Conservation (phyloP, 805 yeast genomes). For the Kuraishia molischiana region DNA sequence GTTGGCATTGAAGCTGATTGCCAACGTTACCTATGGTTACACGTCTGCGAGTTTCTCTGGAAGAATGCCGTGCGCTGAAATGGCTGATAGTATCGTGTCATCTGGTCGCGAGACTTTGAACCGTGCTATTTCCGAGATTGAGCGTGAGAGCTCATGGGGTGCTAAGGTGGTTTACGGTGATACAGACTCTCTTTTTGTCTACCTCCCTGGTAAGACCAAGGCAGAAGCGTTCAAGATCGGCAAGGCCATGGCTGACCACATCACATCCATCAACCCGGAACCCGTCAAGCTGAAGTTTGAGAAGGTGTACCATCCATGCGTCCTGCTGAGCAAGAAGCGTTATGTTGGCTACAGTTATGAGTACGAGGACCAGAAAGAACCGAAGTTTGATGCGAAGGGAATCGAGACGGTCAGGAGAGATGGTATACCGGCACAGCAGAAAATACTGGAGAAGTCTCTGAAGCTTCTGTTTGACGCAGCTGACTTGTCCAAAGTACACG, state of each 20-base stretch:
- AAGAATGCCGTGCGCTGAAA: slow-evolving; percentile 92
- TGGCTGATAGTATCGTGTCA: slow-evolving; percentile 91
- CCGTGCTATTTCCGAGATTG: slow-evolving; percentile 61
- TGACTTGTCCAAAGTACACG: slow-evolving; percentile 63
- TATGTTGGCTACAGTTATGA: slow-evolving; percentile 86
- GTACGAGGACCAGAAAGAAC: slow-evolving; percentile 35
- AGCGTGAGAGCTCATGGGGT: slow-evolving; percentile 51
- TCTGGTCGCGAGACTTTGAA: slow-evolving; percentile 82
- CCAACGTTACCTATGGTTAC: slow-evolving; percentile 95
- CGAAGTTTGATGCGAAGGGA: slow-evolving; percentile 91
- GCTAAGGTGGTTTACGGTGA: slow-evolving; percentile 96
- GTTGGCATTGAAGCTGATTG: slow-evolving; percentile 77
- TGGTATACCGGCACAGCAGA: slow-evolving; percentile 88
- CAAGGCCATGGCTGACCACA: slow-evolving; percentile 48
- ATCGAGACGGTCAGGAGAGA: slow-evolving; percentile 92
- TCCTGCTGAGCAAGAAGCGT: slow-evolving; percentile 76
- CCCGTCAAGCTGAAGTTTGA: slow-evolving; percentile 85
- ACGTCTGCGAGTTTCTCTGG: slow-evolving; percentile 94
- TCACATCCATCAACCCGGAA: slow-evolving; percentile 62
- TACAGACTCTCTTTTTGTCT: slow-evolving; percentile 88
- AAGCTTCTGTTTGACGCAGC: slow-evolving; percentile 60
- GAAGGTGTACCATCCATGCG: slow-evolving; percentile 83
- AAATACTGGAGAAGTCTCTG: slow-evolving; percentile 63
- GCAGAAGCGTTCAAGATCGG: slow-evolving; percentile 77
- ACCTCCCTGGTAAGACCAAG: slow-evolving; percentile 72